phyloP scores from a whole-genome alignment of 164 flowering plant species.

The Warburgia ugandensis region DNA sequence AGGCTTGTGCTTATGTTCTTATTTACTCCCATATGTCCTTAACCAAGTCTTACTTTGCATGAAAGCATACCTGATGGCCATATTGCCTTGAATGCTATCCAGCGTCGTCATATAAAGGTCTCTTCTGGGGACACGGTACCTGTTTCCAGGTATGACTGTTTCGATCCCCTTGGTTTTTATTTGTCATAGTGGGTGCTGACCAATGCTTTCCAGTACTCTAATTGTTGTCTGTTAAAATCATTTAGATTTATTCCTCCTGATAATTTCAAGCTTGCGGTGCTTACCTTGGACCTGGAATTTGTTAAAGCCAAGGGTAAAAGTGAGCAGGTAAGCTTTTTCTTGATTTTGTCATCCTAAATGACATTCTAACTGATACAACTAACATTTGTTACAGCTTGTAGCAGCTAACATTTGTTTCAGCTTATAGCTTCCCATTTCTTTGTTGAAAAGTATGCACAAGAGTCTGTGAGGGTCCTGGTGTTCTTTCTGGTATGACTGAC shows the following conservation, averaged over 20 bases:
- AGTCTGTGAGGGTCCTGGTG: too few species aligned
- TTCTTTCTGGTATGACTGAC: slow-evolving; percentile 5
- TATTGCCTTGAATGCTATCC: slow-evolving; percentile 72
- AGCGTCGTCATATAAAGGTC: slow-evolving; percentile 70
- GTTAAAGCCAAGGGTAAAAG: slow-evolving; percentile 44
- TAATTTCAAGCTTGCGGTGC: slow-evolving; percentile 49
- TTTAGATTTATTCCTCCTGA: slow-evolving; percentile 55
- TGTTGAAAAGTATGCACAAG: not conserved
- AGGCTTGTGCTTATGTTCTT: not conserved
- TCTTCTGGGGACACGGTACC: slow-evolving; percentile 64
- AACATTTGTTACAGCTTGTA: not conserved
- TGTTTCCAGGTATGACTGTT: slow-evolving; percentile 42
- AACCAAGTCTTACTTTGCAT: slow-evolving; percentile 48
- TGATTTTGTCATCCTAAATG: not conserved
- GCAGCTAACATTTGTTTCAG: not conserved
- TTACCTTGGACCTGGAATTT: slow-evolving; percentile 66
- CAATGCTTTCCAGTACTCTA: not conserved
- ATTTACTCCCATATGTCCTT: slow-evolving; percentile 30
- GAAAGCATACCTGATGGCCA: slow-evolving; percentile 45
- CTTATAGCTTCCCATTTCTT: not conserved
- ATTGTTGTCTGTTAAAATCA: slow-evolving; percentile 3
- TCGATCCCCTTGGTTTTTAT: not conserved
- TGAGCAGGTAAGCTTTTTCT: slow-evolving; percentile 32
- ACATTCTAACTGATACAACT: not conserved
- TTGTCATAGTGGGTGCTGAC: not conserved